These are phyloP conservation scores for Colletotrichum neosansevieriae DNA, from an alignment of 2,329 filamentous ascomycete genomes.

Conservation along the genomic window DNA sequence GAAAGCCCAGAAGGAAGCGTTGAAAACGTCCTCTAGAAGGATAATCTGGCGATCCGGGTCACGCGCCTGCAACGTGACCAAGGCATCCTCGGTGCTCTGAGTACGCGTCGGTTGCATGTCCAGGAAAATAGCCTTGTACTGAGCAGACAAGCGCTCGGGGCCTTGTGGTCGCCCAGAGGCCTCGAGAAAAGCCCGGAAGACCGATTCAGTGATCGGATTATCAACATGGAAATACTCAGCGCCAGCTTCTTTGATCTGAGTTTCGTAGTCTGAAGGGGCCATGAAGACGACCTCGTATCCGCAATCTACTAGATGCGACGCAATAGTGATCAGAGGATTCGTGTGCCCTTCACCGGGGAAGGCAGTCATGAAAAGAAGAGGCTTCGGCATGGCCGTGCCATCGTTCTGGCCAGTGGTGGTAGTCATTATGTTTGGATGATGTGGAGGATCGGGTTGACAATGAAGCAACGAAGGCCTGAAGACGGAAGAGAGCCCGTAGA, in stretches of 20 bases:
- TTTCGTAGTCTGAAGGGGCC: constrained; percentile 46
- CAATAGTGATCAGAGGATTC: constrained; percentile 45
- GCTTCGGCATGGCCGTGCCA: constrained; percentile 14
- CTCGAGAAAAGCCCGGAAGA: not conserved
- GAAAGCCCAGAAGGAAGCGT: constrained; percentile 48
- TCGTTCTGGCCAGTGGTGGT: not conserved
- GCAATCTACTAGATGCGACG: constrained; percentile 46
- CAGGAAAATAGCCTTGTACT: constrained; percentile 39
- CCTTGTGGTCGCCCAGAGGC: constrained; percentile 36
- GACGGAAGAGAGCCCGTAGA: not conserved
- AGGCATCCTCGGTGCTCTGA: not conserved
- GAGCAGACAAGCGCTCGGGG: constrained; percentile 15
- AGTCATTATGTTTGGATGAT: constrained; percentile 11
- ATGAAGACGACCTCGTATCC: constrained; percentile 56
- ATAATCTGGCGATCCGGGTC: constrained; percentile 49
- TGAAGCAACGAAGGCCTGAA: not conserved
- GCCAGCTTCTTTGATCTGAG: constrained; percentile 49
- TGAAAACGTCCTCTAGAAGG: constrained; percentile 48
- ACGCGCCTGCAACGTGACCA: constrained; percentile 44
- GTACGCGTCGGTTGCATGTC: constrained; percentile 11
- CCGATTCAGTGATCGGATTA: not conserved
- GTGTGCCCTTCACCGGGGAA: constrained; percentile 43
- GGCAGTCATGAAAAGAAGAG: constrained; percentile 43
- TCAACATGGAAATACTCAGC: constrained; percentile 47
- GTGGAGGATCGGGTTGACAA: not conserved